Percentiles rank a stretch among this genome's conserved stretches.
phyloP scores from a whole-genome alignment of 1,284 basidiomycete genomes.

The Laetiporus sulphureus region DNA sequence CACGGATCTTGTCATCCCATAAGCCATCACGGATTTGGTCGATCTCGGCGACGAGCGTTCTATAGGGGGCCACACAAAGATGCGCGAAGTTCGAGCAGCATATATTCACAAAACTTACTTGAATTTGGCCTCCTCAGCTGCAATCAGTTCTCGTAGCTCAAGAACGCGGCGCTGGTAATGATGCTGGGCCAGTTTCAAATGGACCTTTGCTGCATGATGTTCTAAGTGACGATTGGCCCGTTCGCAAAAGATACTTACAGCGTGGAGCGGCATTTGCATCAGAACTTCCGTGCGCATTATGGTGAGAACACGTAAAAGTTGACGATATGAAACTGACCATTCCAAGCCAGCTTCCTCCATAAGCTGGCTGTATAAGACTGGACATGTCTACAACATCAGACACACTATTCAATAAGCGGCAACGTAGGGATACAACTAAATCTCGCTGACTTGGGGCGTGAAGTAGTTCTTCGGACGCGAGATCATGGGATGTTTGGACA shows the following conservation, averaged over 20 bases:
- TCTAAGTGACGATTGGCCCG: too few relatives aligned
- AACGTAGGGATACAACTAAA: slow-evolving; percentile 5
- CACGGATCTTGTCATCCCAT: slow-evolving; percentile 52
- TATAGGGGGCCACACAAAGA: too few relatives aligned
- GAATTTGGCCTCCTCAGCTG: slow-evolving; percentile 69
- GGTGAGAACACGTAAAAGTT: background rate
- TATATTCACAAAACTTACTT: slow-evolving; percentile 50
- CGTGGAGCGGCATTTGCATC: slow-evolving; percentile 15
- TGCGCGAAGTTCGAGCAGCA: too few relatives aligned
- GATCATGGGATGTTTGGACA: slow-evolving; percentile 63
- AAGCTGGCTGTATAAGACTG: slow-evolving; percentile 56
- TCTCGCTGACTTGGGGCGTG: slow-evolving; percentile 48
- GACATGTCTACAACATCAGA: slow-evolving; percentile 49
- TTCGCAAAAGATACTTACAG: too few relatives aligned
- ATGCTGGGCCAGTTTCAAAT: slow-evolving; percentile 66
- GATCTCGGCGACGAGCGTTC: slow-evolving; percentile 55
- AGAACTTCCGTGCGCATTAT: slow-evolving; percentile 10
- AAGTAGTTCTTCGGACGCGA: slow-evolving; percentile 60
- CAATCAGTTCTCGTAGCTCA: slow-evolving; percentile 65
- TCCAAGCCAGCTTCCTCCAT: slow-evolving; percentile 65
- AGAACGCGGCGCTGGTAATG: slow-evolving; percentile 64
- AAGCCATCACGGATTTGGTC: slow-evolving; percentile 67
- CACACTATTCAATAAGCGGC: slow-evolving; percentile 11
- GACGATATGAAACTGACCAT: slow-evolving; percentile 37
- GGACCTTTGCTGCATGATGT: too few relatives aligned